These are phyloP conservation scores for Westerdykella aurantiaca DNA, from an alignment of 2,329 filamentous ascomycete genomes.

Conservation along the genomic window DNA sequence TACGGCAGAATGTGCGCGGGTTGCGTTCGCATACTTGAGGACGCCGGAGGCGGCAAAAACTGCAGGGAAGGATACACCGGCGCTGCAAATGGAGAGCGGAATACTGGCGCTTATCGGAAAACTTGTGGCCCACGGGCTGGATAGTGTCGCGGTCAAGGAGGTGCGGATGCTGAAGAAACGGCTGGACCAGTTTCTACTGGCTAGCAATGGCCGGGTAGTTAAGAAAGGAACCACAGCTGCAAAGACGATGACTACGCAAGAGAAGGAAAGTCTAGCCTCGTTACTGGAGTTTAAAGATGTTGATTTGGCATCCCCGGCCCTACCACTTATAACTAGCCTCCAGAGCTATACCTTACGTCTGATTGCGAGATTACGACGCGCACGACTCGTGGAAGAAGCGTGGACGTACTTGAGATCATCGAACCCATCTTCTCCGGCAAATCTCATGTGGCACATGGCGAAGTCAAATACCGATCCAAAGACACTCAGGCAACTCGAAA, in stretches of 20 bases:
- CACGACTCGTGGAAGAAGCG: conserved; percentile 53
- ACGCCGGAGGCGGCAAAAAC: conserved; percentile 49
- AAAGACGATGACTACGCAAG: conserved; percentile 28
- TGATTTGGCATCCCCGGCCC: conserved; percentile 22
- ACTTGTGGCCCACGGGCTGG: conserved; percentile 58
- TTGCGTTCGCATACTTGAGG: conserved; percentile 61
- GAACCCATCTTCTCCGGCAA: conserved; percentile 53
- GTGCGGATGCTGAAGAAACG: conserved; percentile 60
- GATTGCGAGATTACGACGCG: conserved; percentile 55
- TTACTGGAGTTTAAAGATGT: conserved; percentile 57
- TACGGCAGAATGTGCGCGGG: conserved; percentile 62
- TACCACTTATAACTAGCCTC: conserved; percentile 56
- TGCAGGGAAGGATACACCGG: conserved; percentile 51
- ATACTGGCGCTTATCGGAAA: conserved; percentile 65
- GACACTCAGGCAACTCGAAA: conserved; percentile 60
- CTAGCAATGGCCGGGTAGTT: conserved; percentile 1
- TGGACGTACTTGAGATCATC: conserved; percentile 52
- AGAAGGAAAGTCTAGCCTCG: conserved; percentile 49
- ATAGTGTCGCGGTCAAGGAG: conserved; percentile 65
- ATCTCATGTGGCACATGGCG: conserved; percentile 49
- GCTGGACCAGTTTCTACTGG: conserved; percentile 43
- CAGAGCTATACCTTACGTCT: conserved; percentile 62
- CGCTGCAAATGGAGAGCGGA: conserved; percentile 65
- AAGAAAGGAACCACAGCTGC: conserved; percentile 13
- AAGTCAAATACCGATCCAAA: conserved; percentile 50